Evolutionary conservation across 352 stramenopile species (phyloP).

Genomic region (Globisporangium uncinulatum): DNA sequence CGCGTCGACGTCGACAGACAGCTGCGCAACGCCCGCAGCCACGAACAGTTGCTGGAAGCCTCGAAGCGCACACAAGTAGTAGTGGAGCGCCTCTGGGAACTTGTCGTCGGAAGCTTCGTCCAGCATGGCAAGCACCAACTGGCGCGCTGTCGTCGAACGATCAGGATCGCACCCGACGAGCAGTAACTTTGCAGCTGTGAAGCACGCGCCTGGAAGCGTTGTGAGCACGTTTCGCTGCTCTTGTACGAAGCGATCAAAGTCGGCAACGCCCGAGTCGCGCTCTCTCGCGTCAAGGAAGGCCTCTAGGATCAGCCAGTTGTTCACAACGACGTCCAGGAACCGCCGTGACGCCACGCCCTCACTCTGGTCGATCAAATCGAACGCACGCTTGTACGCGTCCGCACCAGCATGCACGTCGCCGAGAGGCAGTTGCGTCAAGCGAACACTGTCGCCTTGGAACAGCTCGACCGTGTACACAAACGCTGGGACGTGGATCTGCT

Average conservation of each 20-base stretch:
- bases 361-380: conserved; percentile 3
- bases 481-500: conserved; percentile 3
- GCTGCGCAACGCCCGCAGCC: background rate
- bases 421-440: background rate
- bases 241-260: conserved; percentile 3
- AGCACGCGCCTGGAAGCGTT: conserved; percentile 4
- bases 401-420: background rate
- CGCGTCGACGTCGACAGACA: conserved; percentile 10
- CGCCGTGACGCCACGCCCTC: background rate
- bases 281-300: background rate
- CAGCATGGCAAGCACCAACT: conserved; percentile 9
- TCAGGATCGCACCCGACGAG: background rate
- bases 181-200: conserved; percentile 8
- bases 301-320: conserved; percentile 10
- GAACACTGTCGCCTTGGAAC: background rate
- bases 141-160: background rate
- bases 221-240: background rate
- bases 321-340: conserved; percentile 9
- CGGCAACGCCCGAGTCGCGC: background rate
- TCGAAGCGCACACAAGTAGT: conserved; percentile 6
- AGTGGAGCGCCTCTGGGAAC: conserved; percentile 13
- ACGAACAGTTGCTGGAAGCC: background rate
- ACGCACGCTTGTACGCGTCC: conserved; percentile 1
- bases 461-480: conserved; percentile 9
- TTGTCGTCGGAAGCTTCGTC: background rate